Base-by-base conservation (phyloP, 495 filamentous ascomycete species). In the Aspergillus sclerotioniger region DNA sequence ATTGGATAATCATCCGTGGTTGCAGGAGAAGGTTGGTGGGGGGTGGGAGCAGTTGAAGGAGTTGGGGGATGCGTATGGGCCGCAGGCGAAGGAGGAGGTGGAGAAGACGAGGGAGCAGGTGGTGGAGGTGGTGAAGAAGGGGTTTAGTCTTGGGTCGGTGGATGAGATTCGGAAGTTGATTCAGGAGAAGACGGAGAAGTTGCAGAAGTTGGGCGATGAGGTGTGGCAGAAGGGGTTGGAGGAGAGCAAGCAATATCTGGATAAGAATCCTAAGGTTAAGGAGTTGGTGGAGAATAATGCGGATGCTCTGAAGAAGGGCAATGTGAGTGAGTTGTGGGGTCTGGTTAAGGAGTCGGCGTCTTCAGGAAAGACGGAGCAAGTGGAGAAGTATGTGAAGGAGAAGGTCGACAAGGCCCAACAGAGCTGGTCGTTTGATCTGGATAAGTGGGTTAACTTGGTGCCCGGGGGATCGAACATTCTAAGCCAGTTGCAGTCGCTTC, bases 21-120 rank as follows among this genome's bases (percentile, higher is more conserved):
- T 89, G 10, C 86, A 87, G 73, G 80, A 89, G 65, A 82, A 84
- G 71, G 66, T 90, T 29, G 86, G 86, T n/a, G 82, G 79, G 5
- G 80, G 80, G 48, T 69, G 83, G 35, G 76, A 85, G 33, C 76
- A 85, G 66, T 66, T 89, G 44, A 87, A 86, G 74, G 65, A 84
- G 60, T 77, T 87, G 72, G 84, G 82, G 29, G 78, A 87, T 29
- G 65, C 80, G 20, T 84, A 84, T 64, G 87, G 87, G 0, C 86
- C 86, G 0, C 82, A 88, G 61, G 86, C 85, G 0, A 85, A 86
- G 74, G 85, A 88, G 75, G 76, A 87, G 68, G 77, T 85, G 6
- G 82, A 89, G 48, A 73, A 84, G 71, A 87, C 84, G 8, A 89
- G 83, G 79, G 60, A 80, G 15, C 76, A 89, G 61, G 74, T 87